Evolutionary conservation across 2,329 filamentous ascomycete genomes (phyloP).

Genomic region (Fusarium annulatum): DNA sequence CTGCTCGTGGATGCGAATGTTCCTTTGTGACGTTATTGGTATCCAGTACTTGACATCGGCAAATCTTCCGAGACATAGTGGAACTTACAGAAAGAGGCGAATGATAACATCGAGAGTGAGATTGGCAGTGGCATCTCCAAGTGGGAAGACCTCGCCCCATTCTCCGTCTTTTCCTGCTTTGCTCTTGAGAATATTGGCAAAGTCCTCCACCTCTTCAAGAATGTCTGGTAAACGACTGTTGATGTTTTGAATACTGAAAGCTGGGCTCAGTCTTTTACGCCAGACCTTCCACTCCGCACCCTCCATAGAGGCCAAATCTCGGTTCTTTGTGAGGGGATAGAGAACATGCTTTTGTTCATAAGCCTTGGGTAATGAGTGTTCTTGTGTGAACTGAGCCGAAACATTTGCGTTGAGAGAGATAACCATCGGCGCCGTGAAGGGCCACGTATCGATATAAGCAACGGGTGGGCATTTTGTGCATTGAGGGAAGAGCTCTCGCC

Average conservation of each 20-base stretch:
- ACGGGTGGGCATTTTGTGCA: constrained; percentile 41
- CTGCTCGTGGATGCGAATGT: constrained; percentile 29
- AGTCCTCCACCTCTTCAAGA: constrained; percentile 52
- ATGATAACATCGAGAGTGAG: constrained; percentile 56
- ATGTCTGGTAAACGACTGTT: constrained; percentile 50
- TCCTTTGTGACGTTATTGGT: neutral
- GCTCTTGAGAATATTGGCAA: constrained; percentile 40
- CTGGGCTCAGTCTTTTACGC: constrained; percentile 50
- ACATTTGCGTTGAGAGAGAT: constrained; percentile 36
- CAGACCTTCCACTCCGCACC: constrained; percentile 46
- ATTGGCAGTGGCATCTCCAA: constrained; percentile 52
- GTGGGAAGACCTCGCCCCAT: constrained; percentile 39
- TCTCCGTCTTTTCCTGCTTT: constrained; percentile 11
- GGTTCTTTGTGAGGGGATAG: constrained; percentile 46
- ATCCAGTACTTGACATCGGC: neutral
- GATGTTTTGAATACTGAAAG: constrained; percentile 53
- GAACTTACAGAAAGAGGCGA: constrained; percentile 48
- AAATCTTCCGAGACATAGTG: neutral
- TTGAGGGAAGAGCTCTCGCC: constrained; percentile 31
- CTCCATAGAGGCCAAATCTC: constrained; percentile 49
- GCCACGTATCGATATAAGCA: constrained; percentile 47
- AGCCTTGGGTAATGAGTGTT: constrained; percentile 37
- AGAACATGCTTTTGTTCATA: constrained; percentile 45
- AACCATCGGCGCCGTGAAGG: constrained; percentile 32
- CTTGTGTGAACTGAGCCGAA: constrained; percentile 37